phyloP scores from a whole-genome alignment of 352 stramenopile species.

The Detonula confervacea region DNA sequence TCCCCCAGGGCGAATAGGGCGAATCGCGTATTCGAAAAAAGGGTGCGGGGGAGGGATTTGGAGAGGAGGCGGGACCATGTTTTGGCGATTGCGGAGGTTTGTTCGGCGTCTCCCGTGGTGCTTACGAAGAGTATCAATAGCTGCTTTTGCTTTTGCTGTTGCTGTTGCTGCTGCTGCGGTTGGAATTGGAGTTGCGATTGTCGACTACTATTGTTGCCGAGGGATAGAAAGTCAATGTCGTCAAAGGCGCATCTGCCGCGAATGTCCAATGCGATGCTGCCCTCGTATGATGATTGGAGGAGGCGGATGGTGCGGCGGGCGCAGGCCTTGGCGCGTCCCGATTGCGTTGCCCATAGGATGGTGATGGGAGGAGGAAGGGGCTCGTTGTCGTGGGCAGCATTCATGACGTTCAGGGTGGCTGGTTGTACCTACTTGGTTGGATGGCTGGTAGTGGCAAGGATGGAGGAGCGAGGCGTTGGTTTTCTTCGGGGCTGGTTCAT shows the following conservation, averaged over 20 bases:
- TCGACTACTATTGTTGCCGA: no score
- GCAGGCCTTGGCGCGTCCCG: constrained; percentile 77
- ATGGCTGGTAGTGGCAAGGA: no score
- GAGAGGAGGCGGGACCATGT: constrained; percentile 73
- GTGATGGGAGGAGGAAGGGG: no score
- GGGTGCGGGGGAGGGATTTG: constrained; percentile 59
- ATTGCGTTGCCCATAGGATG: constrained; percentile 78
- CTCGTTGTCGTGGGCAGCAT: no score
- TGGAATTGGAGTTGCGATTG: no score
- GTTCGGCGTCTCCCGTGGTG: constrained; percentile 82
- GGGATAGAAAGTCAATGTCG: constrained; percentile 53
- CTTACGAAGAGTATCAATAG: constrained; percentile 77
- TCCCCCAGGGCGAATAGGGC: constrained; percentile 81
- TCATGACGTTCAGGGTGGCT: no score
- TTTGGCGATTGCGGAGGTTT: constrained; percentile 67
- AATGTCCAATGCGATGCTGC: constrained; percentile 24
- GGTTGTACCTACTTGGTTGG: no score
- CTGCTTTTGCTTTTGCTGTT: constrained; percentile 1
- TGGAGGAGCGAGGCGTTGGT: no score
- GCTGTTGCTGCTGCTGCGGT: constrained; percentile 11
- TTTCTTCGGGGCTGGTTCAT: no score
- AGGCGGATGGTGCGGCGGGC: constrained; percentile 68
- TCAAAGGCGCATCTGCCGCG: constrained; percentile 65
- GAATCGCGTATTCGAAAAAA: constrained; percentile 63
- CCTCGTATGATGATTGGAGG: constrained; percentile 16